Evolutionary conservation across 73 alveolate species (phyloP), one percentile per base, ranked within the genome.

Genomic region (Tetrahymena borealis): DNA sequence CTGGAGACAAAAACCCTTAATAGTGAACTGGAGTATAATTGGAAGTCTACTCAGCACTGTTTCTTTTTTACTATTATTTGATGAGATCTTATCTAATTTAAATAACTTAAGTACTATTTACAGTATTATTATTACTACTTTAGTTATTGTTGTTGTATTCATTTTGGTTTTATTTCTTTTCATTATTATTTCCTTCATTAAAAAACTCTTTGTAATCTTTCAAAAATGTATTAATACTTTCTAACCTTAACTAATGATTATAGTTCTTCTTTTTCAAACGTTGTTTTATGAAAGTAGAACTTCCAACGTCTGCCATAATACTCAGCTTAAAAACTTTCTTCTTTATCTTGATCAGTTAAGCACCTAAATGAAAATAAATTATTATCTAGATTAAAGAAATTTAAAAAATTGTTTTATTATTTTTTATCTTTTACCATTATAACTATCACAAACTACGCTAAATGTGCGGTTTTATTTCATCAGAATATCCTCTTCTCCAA

Each of bases 401-500:
- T 60, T 42, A 15, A 15, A n/a, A n/a, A n/a, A n/a, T n/a, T n/a
- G n/a, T n/a, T n/a, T n/a, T n/a, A n/a, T n/a, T n/a, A n/a, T n/a
- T n/a, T n/a, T n/a, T n/a, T n/a, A n/a, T n/a, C n/a, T n/a, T n/a
- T n/a, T 60, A 60, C 85, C 85, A 60, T 60, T 90, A 18, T 33
- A 36, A 18, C 78, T 90, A 38, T 38, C 78, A 32, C 94, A 91
- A 6, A 35, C 79, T 15, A 39, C 39, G 38, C 91, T 91, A 40
- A 39, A 41, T 39, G 91, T 28, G 1, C 79, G 36, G 90, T 36
- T 39, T 20, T 85, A 15, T 28, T 40, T 39, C 39, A 33, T 77
- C 28, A 94, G 32, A 24, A 42, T 93, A 41, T 94, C 97, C 40
- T 92, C 95, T 91, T 94, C 97, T 15, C 97, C 97, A 39, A 94